These are phyloP conservation scores for Lentinula aciculospora DNA, from an alignment of 768 basidiomycete genomes.

Conservation along the genomic window DNA sequence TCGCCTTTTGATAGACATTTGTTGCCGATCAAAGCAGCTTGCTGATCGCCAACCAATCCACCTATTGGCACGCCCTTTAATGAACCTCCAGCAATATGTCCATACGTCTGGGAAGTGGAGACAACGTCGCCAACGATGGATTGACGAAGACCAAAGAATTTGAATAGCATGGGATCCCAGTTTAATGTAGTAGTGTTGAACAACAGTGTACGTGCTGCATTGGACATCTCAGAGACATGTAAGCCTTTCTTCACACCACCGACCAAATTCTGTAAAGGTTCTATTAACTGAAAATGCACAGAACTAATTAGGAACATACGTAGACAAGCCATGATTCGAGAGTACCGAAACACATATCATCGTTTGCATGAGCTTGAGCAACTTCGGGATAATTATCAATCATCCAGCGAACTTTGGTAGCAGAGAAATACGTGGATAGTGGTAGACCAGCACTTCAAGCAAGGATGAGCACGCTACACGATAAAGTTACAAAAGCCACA, in stretches of 20 bases:
- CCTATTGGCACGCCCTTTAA: constrained; percentile 79
- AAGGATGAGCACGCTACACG: constrained; percentile 7
- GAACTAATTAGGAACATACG: constrained; percentile 34
- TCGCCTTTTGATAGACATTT: constrained; percentile 89
- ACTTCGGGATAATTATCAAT: constrained; percentile 81
- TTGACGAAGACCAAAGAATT: constrained; percentile 78
- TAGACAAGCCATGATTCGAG: constrained; percentile 97
- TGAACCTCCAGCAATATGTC: constrained; percentile 59
- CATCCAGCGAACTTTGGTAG: constrained; percentile 96
- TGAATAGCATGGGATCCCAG: constrained; percentile 80
- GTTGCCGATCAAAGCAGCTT: constrained; percentile 93
- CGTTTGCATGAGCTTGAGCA: constrained; percentile 67
- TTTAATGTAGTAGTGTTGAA: constrained; percentile 75
- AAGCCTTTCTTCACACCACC: constrained; percentile 64
- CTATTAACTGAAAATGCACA: not conserved
- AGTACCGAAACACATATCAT: constrained; percentile 87
- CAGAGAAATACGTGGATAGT: constrained; percentile 96
- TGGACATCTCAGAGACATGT: constrained; percentile 90
- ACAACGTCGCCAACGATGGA: constrained; percentile 83
- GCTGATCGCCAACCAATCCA: constrained; percentile 97
- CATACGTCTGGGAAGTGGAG: constrained; percentile 91
- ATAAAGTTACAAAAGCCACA: constrained; percentile 19
- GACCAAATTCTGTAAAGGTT: constrained; percentile 59
- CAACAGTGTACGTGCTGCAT: constrained; percentile 93
- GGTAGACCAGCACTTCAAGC: constrained; percentile 76